These are phyloP conservation scores for Epichloe hybrida DNA, from an alignment of 2,329 filamentous ascomycete genomes.

Conservation along the genomic window DNA sequence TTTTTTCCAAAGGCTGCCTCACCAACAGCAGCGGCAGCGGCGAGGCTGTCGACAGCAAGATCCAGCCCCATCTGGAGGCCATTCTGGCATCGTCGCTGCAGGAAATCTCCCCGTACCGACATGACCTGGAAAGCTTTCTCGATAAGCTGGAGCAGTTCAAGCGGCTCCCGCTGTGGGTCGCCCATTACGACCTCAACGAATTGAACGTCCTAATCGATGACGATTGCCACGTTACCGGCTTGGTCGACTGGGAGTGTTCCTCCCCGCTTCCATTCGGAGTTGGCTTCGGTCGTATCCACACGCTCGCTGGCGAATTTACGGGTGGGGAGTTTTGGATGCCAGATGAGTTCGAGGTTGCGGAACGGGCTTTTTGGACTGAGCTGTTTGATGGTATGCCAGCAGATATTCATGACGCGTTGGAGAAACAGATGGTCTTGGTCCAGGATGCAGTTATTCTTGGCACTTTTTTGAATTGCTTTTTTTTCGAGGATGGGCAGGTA, in stretches of 20 bases:
- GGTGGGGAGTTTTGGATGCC: slow-evolving; percentile 14
- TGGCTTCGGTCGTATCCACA: slow-evolving; percentile 13
- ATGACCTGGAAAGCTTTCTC: background rate
- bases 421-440: slow-evolving; percentile 17
- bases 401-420: slow-evolving; percentile 15
- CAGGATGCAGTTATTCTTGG: slow-evolving; percentile 17
- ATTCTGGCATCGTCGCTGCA: slow-evolving; percentile 1
- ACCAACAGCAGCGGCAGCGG: background rate
- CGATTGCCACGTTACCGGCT: slow-evolving; percentile 2
- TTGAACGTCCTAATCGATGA: slow-evolving; percentile 1
- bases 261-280: background rate
- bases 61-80: slow-evolving; percentile 1
- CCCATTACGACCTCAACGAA: slow-evolving; percentile 1
- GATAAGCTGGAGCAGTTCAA: background rate
- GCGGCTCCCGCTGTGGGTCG: slow-evolving; percentile 1
- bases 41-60: background rate
- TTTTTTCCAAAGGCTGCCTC: slow-evolving; percentile 1
- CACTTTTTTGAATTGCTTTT: slow-evolving; percentile 15
- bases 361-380: slow-evolving; percentile 14
- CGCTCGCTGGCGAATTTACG: slow-evolving; percentile 12
- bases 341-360: slow-evolving; percentile 14
- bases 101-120: background rate
- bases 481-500: slow-evolving; percentile 14
- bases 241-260: slow-evolving; percentile 3
- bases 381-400: slow-evolving; percentile 13